Evolutionary conservation across 768 basidiomycete species (phyloP).

Genomic region (Boletales sp.): DNA sequence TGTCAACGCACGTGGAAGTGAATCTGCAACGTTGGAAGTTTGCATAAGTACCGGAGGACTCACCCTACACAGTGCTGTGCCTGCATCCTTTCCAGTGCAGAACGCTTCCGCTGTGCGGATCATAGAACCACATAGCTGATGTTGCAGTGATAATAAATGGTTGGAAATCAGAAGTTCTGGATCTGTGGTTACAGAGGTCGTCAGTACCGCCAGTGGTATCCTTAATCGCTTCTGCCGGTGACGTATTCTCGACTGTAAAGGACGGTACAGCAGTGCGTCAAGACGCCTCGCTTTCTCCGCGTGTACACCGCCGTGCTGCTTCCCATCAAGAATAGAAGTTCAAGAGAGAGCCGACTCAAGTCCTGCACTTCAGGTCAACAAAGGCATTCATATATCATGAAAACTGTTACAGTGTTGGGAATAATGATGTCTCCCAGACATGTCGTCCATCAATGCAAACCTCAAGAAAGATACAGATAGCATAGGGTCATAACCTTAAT

Average conservation of each 20-base stretch:
- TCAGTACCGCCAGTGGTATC: too few species aligned
- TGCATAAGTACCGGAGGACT: background rate
- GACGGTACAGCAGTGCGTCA: conserved; percentile 3
- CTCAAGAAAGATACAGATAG: conserved; percentile 13
- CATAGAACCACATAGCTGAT: background rate
- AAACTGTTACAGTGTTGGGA: conserved; percentile 27
- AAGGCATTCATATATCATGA: conserved; percentile 14
- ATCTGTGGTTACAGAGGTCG: conserved; percentile 2
- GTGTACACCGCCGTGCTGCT: conserved; percentile 6
- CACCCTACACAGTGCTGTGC: conserved; percentile 7
- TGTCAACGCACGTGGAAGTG: conserved; percentile 17
- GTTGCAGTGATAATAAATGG: background rate
- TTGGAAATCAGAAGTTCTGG: conserved; percentile 6
- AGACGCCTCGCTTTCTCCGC: conserved; percentile 15
- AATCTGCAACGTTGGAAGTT: background rate
- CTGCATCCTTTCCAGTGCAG: conserved; percentile 6
- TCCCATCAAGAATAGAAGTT: background rate
- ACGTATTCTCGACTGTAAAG: conserved; percentile 12
- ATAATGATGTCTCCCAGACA: conserved; percentile 8
- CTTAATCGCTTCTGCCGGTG: conserved; percentile 1
- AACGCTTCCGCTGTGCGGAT: background rate
- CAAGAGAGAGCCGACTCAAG: background rate
- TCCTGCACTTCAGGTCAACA: background rate
- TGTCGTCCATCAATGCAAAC: conserved; percentile 16
- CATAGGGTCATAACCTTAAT: conserved; percentile 18